Base-by-base conservation (phyloP, 1,284 basidiomycete species). In the Microbotryum violaceum region DNA sequence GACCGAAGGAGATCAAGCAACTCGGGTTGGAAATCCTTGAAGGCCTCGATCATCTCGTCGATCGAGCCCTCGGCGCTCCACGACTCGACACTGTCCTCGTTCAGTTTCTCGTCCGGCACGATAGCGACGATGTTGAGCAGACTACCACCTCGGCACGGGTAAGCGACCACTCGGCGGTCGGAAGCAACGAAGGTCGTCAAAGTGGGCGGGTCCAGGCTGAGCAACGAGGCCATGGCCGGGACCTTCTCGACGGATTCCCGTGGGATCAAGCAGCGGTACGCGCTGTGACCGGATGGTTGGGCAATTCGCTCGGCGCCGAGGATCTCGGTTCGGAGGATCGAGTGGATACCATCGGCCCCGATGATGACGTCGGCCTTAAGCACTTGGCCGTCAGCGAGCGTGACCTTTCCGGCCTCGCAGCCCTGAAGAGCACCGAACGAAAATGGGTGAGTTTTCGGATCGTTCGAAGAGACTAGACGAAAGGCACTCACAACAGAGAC, bases 271-370 rank as follows among this genome's bases (percentile, higher is more conserved):
- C 49, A 31, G 27, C 73, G 71, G 60, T 73, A 74, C 9, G 72
- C 73, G 6, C 67, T 69, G 60, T 74, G 70, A 4, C 70, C 67
- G 1, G 71, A 70, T 6, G 71, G 71, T 21, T 56, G 49, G 21
- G 72, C 68, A 31, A 57, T 56, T 42, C 65, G 54, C 23, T 58
- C 27, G 18, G 65, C 58, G 18, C 69, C 66, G 29, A 74, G 64
- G 0, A 75, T 60, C 5, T 63, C 65, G 1, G 58, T 29, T 12
- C 72, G 68, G 23, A 71, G 60, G 23, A 61, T 56, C 2, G 67
- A 69, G 47, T 69, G 67, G 48, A 77, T 75, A 45, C 76, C 76
- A 57, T 77, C 76, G 2, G 75, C 72, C 9, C 76, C 76, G 48
- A 77, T 67, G 65, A 76, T 72, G 25, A 77, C 62, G 62, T 77